These are phyloP conservation scores for Colletotrichum tofieldiae DNA, from an alignment of 2,329 filamentous ascomycete species.

Conservation along the genomic window DNA sequence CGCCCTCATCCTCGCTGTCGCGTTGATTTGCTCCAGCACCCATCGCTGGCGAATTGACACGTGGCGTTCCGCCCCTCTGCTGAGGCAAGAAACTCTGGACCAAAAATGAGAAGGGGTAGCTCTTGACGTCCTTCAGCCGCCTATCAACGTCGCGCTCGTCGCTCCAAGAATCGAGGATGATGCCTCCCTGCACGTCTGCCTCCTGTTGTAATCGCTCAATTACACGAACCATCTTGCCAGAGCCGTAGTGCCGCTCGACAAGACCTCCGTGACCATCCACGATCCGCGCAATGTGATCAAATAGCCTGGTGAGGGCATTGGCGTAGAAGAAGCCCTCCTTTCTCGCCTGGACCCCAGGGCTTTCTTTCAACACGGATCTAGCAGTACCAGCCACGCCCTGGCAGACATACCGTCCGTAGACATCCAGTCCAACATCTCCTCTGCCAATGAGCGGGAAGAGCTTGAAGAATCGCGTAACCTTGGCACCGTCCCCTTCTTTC, in stretches of 20 bases:
- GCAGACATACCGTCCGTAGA: conserved; percentile 96
- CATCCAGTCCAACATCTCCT: conserved; percentile 90
- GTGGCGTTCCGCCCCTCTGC: conserved; percentile 76
- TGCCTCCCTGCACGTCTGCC: conserved; percentile 95
- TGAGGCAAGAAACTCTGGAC: conserved; percentile 92
- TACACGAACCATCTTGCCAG: conserved; percentile 93
- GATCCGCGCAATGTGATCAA: conserved; percentile 98
- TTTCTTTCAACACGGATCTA: conserved; percentile 83
- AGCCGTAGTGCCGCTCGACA: conserved; percentile 94
- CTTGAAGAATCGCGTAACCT: conserved; percentile 97
- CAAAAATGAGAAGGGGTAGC: conserved; percentile 96
- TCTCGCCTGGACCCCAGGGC: conserved; percentile 59
- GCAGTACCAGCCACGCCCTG: conserved; percentile 92
- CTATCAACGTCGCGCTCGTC: conserved; percentile 90
- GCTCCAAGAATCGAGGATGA: conserved; percentile 94
- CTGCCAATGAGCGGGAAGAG: conserved; percentile 94
- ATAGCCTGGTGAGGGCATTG: conserved; percentile 89
- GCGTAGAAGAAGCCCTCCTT: conserved; percentile 93
- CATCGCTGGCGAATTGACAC: conserved; percentile 83
- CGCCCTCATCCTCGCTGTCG: conserved; percentile 87
- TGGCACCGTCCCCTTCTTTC: conserved; percentile 86
- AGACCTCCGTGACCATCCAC: conserved; percentile 92
- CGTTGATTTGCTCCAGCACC: conserved; percentile 69
- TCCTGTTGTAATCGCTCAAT: conserved; percentile 94
- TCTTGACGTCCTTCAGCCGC: conserved; percentile 94